Base-by-base conservation (phyloP, 345 rosid genomes). In the Salix brachista region DNA sequence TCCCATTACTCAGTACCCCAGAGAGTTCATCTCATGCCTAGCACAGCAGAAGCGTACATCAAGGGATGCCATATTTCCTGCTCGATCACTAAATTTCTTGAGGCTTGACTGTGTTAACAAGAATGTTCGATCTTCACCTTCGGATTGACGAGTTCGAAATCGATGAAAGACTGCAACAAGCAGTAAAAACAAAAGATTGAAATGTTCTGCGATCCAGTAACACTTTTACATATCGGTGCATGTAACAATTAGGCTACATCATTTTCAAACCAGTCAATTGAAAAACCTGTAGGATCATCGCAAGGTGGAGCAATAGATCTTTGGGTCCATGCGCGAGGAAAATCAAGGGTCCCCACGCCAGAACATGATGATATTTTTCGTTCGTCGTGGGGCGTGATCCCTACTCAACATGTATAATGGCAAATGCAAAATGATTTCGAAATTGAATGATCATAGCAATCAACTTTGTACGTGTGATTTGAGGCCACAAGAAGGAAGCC, bases 401-500 rank as follows among this genome's bases (percentile, higher is more conserved):
- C 80, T 34, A 70, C 56, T 46, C 23, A 23, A 36, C 65, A 56
- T 34, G 13, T 19, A 37, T 10, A 65, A 64, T 71, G 54, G 71
- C 30, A 25, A 58, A 71, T 5, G 13, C 70, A 44, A 77, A 58
- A 67, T 67, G 65, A 67, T 67, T 50, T 21, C 73, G 36, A 37
- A 77, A 70, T 77, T 77, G 79, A 77, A 77, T 70, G 46, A 62
- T 50, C 54, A 6, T 65, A 17, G 4, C 80, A 37, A 71, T 77
- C 67, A 19, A 36, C 75, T 48, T 65, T 77, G 80, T 71, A 71
- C 80, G 42, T 48, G 64, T 65, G 14, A 71, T 71, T 77, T 77
- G 26, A 65, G 80, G 23, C 80, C 80, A 77, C 80, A 77, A 61
- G 80, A 77, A 67, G 46, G 28, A 18, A 41, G 21, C 5, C 75